Base-by-base conservation (phyloP, 371 early-diverging fungal species). In the Haplosporangium sp. region DNA sequence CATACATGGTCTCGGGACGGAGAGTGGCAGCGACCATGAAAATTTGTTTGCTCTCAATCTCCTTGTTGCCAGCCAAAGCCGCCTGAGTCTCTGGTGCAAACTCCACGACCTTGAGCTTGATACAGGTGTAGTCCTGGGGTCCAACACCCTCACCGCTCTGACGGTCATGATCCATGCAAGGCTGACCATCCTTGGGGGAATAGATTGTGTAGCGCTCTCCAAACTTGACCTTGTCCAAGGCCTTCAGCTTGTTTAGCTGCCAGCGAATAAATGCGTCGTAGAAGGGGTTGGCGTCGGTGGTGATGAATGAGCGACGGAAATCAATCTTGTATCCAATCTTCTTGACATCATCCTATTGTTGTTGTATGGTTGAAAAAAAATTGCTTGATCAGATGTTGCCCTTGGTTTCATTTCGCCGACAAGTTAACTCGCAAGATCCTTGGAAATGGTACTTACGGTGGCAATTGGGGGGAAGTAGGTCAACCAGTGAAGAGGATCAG, bases 101-200 rank as follows among this genome's bases (percentile, higher is more conserved):
- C 50, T 93, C 83, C 37, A 91, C 59, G 5, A 98, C 95, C 72
- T 91, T 81, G 65, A 99, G 85, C 89, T 96, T 96, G 79, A 96
- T 92, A 65, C 92, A 95, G 9, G 98, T 98, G 86, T 98, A 99
- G 73, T 97, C 96, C 80, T 96, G 95, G 45, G 99, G 98, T 53
- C 94, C 96, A 20, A 99, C 93, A 55, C 96, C 99, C 85, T 99
- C 99, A 74, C 99, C 99, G 43, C 92, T 89, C 68, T 90, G 86
- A 80, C 99, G 95, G 84, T 99, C 99, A 87, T 99, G 99, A 87
- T 99, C 99, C 96, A 99, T 96, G 88, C 99, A 99, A 52, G 99
- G 95, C 87, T 99, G 99, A 13, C 95, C 94, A 86, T 99, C 99
- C 43, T 93, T 77, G 57, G 97, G 94, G 55, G 99, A 99, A 86